Conservation (phyloP, 345 rosid species). For the Gossypium raimondii region DNA sequence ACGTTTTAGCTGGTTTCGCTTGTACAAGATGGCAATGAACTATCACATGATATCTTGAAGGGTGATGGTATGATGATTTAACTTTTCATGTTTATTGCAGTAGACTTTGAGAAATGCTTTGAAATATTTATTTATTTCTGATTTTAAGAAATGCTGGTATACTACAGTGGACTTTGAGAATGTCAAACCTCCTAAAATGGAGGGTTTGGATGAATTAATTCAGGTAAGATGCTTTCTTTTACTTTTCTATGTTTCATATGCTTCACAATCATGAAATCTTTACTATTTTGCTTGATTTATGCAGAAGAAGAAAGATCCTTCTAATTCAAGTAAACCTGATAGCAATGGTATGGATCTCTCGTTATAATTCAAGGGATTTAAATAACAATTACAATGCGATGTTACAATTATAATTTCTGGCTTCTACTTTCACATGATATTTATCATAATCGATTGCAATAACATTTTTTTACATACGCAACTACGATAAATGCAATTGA, state of each 20-base stretch:
- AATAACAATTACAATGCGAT: neutral
- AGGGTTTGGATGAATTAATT: conserved; percentile 56
- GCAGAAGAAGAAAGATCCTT: conserved; percentile 45
- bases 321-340: conserved; percentile 43
- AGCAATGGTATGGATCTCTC: conserved; percentile 48
- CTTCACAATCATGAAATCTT: neutral
- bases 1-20: conserved; percentile 64
- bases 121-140: neutral
- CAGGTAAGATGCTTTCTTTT: conserved; percentile 37
- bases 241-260: conserved; percentile 7
- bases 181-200: conserved; percentile 67
- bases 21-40: conserved; percentile 59
- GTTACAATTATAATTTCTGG: neutral
- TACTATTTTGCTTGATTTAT: neutral
- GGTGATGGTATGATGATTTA: conserved; percentile 39
- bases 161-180: conserved; percentile 56
- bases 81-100: neutral
- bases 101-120: neutral
- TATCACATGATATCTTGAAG: conserved; percentile 51
- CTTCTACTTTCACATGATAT: neutral
- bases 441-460: neutral
- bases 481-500: neutral
- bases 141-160: neutral
- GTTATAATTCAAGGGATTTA: conserved; percentile 1
- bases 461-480: neutral